Percentiles rank a stretch among this genome's conserved stretches.
Conservation (phyloP, 345 rosid species). For the Eucalyptus pumila region DNA sequence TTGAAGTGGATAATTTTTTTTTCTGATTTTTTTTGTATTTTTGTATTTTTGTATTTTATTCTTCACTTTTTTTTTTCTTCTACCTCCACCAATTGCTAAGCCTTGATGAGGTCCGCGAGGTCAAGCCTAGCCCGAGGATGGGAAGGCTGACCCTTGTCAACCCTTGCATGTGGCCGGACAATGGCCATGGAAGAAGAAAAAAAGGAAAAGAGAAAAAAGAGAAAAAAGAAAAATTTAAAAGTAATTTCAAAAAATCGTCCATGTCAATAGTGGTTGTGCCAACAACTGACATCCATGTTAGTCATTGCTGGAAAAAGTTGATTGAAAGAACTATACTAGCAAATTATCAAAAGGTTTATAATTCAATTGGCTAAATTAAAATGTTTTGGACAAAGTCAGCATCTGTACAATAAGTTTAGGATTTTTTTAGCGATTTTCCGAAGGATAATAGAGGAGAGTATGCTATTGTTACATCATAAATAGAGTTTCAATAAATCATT, state of each 20-base stretch:
- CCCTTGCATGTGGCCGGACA: accelerated
- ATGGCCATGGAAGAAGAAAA: background rate
- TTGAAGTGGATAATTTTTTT: background rate
- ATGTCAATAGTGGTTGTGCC: background rate
- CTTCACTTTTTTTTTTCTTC: background rate
- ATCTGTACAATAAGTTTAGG: no score
- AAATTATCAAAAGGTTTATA: no score
- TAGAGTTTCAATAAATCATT: background rate
- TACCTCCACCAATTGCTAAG: background rate
- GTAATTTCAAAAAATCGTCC: no score
- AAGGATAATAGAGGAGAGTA: background rate
- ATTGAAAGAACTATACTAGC: no score
- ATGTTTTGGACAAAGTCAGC: background rate
- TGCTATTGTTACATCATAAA: background rate
- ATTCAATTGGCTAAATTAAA: no score
- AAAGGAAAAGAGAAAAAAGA: no score
- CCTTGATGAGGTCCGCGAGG: accelerated
- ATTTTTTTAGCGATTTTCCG: background rate
- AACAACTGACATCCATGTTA: accelerated
- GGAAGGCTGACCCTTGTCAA: accelerated
- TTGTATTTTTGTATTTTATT: background rate
- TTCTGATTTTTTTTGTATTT: background rate
- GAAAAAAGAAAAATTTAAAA: no score
- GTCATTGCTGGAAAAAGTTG: background rate
- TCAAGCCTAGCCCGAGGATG: background rate